A percentile compares a stretch with the other conserved stretches of the same genome.
These are phyloP conservation scores for Musa acuminata DNA, from an alignment of 176 grass and related monocot species.

Conservation along the genomic window DNA sequence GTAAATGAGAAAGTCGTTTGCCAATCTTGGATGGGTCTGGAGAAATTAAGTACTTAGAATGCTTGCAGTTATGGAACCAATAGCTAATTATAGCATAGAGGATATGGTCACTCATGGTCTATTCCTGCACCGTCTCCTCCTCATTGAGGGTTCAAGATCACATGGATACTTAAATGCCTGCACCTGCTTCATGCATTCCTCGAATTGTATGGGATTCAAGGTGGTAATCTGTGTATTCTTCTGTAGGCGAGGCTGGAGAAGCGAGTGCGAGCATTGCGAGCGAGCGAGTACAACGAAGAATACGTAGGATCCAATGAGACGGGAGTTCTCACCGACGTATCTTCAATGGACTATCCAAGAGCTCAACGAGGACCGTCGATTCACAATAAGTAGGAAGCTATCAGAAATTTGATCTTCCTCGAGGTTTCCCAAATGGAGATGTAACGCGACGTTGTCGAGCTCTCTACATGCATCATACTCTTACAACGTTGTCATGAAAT, in stretches of 20 bases:
- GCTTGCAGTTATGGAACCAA: background rate
- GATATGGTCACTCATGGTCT: background rate
- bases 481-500: no score
- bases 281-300: slow-evolving; percentile 15
- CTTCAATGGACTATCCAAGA: slow-evolving; percentile 29
- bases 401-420: background rate
- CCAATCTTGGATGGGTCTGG: background rate
- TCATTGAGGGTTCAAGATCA: background rate
- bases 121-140: background rate
- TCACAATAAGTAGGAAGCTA: slow-evolving; percentile 19
- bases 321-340: slow-evolving; percentile 18
- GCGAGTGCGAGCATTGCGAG: slow-evolving; percentile 17
- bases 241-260: background rate
- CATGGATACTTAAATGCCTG: background rate
- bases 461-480: no score
- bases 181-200: background rate
- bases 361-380: slow-evolving; percentile 28
- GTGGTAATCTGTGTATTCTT: background rate
- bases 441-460: no score
- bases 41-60: background rate
- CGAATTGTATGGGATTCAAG: background rate
- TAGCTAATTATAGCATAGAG: no score
- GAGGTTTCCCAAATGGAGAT: no score
- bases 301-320: slow-evolving; percentile 9
- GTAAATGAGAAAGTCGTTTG: background rate